Base-by-base conservation (phyloP, 2,329 filamentous ascomycete genomes). In the Pseudogymnoascus sp. region DNA sequence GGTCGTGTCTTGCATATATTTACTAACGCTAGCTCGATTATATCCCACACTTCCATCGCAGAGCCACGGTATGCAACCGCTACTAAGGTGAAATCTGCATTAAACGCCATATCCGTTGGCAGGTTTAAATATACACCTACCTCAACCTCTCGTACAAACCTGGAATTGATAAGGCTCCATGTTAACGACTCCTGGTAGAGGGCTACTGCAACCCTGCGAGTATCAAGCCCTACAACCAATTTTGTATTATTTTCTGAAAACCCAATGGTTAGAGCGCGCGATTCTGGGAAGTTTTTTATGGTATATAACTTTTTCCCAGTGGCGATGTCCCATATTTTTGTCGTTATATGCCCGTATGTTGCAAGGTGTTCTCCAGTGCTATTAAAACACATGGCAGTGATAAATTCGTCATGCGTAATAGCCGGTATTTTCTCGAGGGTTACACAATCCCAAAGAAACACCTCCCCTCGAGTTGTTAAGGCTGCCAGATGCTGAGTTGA, bases 1-100 rank as follows among this genome's bases (percentile, higher is more conserved):
- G 22, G 39, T 38, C n/a, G 9, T 33, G 12, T 16, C 33, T 64
- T 30, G 65, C 63, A 68, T 63, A 52, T 4, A 19, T 28, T 55
- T 28, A 55, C 49, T 30, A 22, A 11, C 8, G 12, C 5, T 19
- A n/a, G 5, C 23, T 55, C 49, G 7, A n/a, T 25, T 7, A 58
- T 23, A 30, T 58, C 33, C 52, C 52, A 58, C 22, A 58, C 19
- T 16, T 16, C 19, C 25, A 58, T 11, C 11, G 25, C n/a, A 58
- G 12, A 58, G 8, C 8, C 52, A 22, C 52, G 52, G 33, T 58
- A 58, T 58, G 12, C 25, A 33, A 58, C 25, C 8, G 19, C 28
- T 2, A 33, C n/a, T 6, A 33, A 16, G 22, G 25, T 33, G n/a
- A 2, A 28, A 58, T 58, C 52, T 22, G 52, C 4, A 58, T 33